phyloP scores from a whole-genome alignment of 352 stramenopile species.

The Pythium brachiatum region DNA sequence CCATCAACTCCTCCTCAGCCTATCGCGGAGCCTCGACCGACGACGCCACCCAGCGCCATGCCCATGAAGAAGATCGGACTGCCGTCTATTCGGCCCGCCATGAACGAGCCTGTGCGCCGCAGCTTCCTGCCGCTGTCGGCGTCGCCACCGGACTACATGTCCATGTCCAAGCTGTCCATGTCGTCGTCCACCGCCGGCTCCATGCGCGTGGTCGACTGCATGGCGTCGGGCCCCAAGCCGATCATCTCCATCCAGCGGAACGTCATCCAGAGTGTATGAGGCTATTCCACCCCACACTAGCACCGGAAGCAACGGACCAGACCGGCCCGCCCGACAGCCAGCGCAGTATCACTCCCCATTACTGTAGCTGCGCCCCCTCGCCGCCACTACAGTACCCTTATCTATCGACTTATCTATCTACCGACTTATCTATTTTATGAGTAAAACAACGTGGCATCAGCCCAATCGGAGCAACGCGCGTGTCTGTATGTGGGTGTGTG shows the following conservation, averaged over 20 bases:
- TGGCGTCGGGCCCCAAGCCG: neutral
- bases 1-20: neutral
- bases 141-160: slow-evolving; percentile 1
- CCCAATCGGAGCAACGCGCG: neutral
- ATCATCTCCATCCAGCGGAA: slow-evolving; percentile 18
- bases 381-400: slow-evolving; percentile 2
- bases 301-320: neutral
- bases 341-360: slow-evolving; percentile 6
- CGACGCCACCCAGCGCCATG: slow-evolving; percentile 10
- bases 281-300: neutral
- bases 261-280: slow-evolving; percentile 23
- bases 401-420: slow-evolving; percentile 9
- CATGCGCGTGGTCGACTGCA: slow-evolving; percentile 5
- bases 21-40: neutral
- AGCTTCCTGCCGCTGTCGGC: slow-evolving; percentile 4
- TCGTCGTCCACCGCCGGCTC: slow-evolving; percentile 1
- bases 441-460: slow-evolving; percentile 1
- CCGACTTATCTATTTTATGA: slow-evolving; percentile 11
- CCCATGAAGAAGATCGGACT: slow-evolving; percentile 10
- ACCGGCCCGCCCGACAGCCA: slow-evolving; percentile 8
- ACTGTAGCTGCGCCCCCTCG: slow-evolving; percentile 11
- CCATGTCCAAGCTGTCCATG: slow-evolving; percentile 15
- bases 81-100: slow-evolving; percentile 9
- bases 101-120: slow-evolving; percentile 18
- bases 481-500: neutral